Conservation (phyloP, 2,329 filamentous ascomycete species). For the Mycosphaerelloides madeirae region DNA sequence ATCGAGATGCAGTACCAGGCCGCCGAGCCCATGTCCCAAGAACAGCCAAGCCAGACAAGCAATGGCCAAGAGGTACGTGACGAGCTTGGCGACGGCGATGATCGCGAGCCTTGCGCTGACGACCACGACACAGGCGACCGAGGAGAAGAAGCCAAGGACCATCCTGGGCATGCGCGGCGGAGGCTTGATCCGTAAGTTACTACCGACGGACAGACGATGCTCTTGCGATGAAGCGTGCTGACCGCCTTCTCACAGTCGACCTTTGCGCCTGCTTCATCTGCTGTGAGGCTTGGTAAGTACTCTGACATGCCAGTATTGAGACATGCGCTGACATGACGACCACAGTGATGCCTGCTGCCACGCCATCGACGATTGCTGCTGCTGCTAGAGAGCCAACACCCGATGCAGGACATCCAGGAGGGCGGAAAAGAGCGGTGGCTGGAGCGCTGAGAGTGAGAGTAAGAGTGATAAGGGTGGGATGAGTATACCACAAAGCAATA, state of each 20-base stretch:
- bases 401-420: too few relatives aligned
- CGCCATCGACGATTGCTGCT: conserved; percentile 28
- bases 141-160: conserved; percentile 23
- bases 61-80: conserved; percentile 1
- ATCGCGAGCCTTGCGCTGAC: too few relatives aligned
- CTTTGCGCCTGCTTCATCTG: conserved; percentile 30
- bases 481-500: too few relatives aligned
- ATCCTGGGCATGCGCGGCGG: conserved; percentile 28
- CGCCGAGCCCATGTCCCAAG: conserved; percentile 14
- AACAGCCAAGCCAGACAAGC: conserved; percentile 4
- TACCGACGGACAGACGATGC: background rate
- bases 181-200: conserved; percentile 23
- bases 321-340: background rate
- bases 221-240: background rate
- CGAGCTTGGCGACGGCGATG: background rate
- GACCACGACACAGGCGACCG: conserved; percentile 1
- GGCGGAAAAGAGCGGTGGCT: too few relatives aligned
- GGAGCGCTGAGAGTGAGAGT: background rate
- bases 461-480: background rate
- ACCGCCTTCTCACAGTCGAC: conserved; percentile 18
- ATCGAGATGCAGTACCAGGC: conserved; percentile 25
- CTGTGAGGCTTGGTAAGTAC: conserved; percentile 23
- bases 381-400: conserved; percentile 17
- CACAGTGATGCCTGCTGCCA: conserved; percentile 21
- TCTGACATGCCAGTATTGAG: background rate